phyloP scores from a whole-genome alignment of 2,329 filamentous ascomycete genomes.

The Colletotrichum costaricense region DNA sequence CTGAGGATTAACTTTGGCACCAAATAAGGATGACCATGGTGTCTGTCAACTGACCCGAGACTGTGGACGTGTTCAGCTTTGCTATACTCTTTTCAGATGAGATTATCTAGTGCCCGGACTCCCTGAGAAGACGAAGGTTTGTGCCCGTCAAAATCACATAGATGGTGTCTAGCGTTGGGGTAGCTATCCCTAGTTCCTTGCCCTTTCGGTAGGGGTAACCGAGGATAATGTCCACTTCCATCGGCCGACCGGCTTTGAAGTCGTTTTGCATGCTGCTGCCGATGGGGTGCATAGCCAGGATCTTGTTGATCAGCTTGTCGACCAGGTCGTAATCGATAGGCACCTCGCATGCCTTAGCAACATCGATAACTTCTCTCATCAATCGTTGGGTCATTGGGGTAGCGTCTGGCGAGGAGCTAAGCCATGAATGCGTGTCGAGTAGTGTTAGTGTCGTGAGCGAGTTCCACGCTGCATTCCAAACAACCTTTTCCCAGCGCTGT shows the following conservation, averaged over 20 bases:
- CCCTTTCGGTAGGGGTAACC: constrained; percentile 69
- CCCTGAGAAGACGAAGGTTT: constrained; percentile 37
- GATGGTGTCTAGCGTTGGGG: constrained; percentile 60
- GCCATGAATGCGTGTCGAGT: constrained; percentile 62
- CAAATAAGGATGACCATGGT: background rate
- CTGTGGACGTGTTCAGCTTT: background rate
- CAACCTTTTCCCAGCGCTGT: constrained; percentile 69
- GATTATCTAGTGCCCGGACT: constrained; percentile 11
- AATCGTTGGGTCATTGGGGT: constrained; percentile 63
- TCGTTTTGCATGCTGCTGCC: constrained; percentile 68
- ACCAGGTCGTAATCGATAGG: constrained; percentile 58
- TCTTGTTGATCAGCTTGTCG: constrained; percentile 58
- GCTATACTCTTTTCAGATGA: background rate
- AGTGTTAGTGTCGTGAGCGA: constrained; percentile 67
- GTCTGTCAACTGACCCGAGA: background rate
- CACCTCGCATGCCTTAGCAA: constrained; percentile 65
- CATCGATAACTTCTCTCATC: constrained; percentile 64
- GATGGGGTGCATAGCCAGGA: constrained; percentile 57
- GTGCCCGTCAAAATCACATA: constrained; percentile 48
- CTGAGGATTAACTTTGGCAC: background rate
- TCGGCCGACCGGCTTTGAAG: constrained; percentile 63
- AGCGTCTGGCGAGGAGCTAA: constrained; percentile 55
- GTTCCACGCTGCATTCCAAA: constrained; percentile 72
- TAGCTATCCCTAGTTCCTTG: constrained; percentile 62
- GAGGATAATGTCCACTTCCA: constrained; percentile 73